phyloP scores from a whole-genome alignment of 306 rosid species.

The Prunus fruticosa region DNA sequence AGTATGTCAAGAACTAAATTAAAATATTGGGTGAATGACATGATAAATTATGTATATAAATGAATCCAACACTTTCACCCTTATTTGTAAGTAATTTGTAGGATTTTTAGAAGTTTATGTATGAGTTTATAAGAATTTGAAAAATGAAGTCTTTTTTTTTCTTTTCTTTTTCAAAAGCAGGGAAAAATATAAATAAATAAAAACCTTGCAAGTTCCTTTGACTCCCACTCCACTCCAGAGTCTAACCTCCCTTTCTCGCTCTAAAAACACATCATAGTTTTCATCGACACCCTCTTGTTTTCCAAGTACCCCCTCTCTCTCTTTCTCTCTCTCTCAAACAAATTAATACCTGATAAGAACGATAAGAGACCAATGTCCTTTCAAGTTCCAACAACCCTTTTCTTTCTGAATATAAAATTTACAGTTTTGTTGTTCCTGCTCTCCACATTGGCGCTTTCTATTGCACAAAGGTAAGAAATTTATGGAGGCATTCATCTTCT shows the following conservation, averaged over 20 bases:
- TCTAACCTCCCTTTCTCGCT: not conserved
- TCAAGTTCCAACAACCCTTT: conserved; percentile 10
- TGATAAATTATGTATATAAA: too few species aligned
- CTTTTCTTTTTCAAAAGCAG: too few species aligned
- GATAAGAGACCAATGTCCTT: not conserved
- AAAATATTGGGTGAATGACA: too few species aligned
- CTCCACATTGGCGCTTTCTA: conserved; percentile 36
- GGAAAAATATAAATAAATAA: not conserved
- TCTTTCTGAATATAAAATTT: not conserved
- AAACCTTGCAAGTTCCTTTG: not conserved
- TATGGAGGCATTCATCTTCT: not conserved
- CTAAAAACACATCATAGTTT: conserved; percentile 25
- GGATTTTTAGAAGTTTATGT: too few species aligned
- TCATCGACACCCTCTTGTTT: conserved; percentile 28
- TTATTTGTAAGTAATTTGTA: too few species aligned
- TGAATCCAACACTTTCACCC: too few species aligned
- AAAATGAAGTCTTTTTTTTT: too few species aligned
- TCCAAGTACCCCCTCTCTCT: not conserved
- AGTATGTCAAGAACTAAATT: too few species aligned
- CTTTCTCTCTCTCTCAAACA: not conserved
- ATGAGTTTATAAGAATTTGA: too few species aligned
- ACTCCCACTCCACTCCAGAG: not conserved
- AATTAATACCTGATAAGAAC: not conserved
- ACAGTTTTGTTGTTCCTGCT: conserved; percentile 14
- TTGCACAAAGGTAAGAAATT: conserved; percentile 36